A percentile compares a stretch with the other conserved stretches of the same genome.
These are phyloP conservation scores for Flaveria brownii DNA, from an alignment of 129 eudicot species.

Conservation along the genomic window DNA sequence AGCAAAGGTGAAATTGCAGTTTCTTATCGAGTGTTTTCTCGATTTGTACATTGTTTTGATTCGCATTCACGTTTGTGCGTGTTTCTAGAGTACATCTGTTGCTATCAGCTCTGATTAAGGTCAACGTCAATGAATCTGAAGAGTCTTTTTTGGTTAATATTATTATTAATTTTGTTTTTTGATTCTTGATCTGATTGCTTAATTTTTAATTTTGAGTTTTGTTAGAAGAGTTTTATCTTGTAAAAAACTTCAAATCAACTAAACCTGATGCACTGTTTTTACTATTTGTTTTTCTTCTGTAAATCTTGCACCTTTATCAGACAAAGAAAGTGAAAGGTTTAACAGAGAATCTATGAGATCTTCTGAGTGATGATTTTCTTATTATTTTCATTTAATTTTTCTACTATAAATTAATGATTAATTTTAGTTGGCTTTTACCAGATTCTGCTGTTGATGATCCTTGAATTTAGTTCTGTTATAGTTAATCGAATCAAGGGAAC, in stretches of 20 bases:
- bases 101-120: neutral
- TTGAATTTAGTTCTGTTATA: neutral
- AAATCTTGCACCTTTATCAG: constrained; percentile 32
- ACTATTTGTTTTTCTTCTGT: constrained; percentile 24
- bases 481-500: too few relatives aligned
- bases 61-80: neutral
- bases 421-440: constrained; percentile 18
- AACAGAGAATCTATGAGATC: constrained; percentile 35
- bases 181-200: constrained; percentile 20
- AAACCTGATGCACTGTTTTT: neutral
- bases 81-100: constrained; percentile 8
- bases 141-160: neutral
- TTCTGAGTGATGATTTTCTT: constrained; percentile 1
- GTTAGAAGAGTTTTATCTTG: too few relatives aligned
- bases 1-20: constrained; percentile 12
- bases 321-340: constrained; percentile 37
- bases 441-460: constrained; percentile 37
- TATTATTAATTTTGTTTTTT: neutral
- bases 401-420: constrained; percentile 8
- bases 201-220: neutral
- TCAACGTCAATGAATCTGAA: constrained; percentile 38
- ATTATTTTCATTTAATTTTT: neutral
- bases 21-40: neutral
- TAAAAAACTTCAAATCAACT: too few relatives aligned
- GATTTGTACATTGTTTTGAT: neutral